Percentiles rank a stretch among this genome's conserved stretches.
Evolutionary conservation across 2,329 filamentous ascomycete genomes (phyloP).

Genomic region (Onygenales sp.): DNA sequence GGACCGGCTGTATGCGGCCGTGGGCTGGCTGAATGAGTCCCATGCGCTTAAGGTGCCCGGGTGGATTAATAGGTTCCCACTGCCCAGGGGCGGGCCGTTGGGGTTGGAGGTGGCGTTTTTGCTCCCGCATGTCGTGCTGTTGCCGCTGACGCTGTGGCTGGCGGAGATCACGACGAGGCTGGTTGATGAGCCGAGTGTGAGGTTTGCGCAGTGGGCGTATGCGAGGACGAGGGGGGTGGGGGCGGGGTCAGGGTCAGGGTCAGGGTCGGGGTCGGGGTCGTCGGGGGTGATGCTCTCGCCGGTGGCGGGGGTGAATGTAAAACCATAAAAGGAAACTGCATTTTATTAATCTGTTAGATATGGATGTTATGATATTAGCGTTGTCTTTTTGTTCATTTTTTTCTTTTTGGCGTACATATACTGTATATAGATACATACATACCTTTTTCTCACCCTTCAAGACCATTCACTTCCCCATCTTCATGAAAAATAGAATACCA

Average conservation of each 20-base stretch:
- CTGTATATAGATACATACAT: too few species aligned
- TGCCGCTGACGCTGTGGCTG: constrained; percentile 51
- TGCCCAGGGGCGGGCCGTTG: constrained; percentile 47
- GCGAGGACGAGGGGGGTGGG: constrained; percentile 27
- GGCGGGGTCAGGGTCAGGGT: too few species aligned
- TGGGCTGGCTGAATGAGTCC: constrained; percentile 44
- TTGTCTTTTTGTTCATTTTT: background rate
- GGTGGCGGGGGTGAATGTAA: constrained; percentile 4
- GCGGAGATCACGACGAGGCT: constrained; percentile 48
- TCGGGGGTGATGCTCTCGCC: background rate
- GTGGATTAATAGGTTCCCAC: constrained; percentile 49
- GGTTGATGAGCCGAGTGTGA: constrained; percentile 53
- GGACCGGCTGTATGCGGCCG: constrained; percentile 54
- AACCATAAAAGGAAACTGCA: background rate
- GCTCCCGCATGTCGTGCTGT: constrained; percentile 48
- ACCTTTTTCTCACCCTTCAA: too few species aligned
- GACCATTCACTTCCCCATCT: too few species aligned
- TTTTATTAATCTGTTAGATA: background rate
- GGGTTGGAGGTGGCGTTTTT: constrained; percentile 55
- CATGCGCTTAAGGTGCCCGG: constrained; percentile 43
- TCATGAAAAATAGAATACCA: too few species aligned
- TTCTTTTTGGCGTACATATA: background rate
- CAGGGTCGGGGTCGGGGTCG: background rate
- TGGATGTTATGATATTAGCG: background rate
- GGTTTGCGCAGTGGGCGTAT: constrained; percentile 49